Evolutionary conservation across 129 eudicot species (phyloP).

Genomic region (Saussurea involucrata): DNA sequence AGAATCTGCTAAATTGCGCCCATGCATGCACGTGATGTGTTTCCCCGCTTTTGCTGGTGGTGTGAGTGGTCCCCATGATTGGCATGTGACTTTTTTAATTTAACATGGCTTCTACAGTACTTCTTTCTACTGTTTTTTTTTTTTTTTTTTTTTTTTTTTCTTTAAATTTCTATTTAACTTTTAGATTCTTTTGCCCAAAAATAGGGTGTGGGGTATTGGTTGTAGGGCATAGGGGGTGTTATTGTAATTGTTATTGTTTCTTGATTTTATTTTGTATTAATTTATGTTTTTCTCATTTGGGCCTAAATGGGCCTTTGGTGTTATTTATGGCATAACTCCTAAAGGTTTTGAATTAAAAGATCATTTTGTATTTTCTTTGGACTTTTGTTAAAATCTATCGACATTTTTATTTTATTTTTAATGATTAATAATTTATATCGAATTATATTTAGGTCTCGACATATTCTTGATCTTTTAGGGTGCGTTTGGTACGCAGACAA

Average conservation of each 20-base stretch:
- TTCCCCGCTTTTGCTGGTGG: slow-evolving; percentile 34
- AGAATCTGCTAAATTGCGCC: slow-evolving; percentile 46
- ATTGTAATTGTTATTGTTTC: slow-evolving; percentile 23
- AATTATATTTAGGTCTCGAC: no score
- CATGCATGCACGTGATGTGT: slow-evolving; percentile 70
- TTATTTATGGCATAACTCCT: not conserved
- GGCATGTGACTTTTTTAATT: slow-evolving; percentile 35
- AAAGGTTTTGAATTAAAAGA: not conserved
- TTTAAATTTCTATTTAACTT: not conserved
- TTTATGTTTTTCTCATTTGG: not conserved
- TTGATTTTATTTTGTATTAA: not conserved
- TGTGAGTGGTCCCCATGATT: slow-evolving; percentile 34
- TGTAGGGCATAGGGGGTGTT: slow-evolving; percentile 17
- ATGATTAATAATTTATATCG: no score
- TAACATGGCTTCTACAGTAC: slow-evolving; percentile 37
- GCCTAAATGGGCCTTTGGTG: slow-evolving; percentile 12
- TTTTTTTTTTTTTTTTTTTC: not conserved
- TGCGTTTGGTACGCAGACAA: no score
- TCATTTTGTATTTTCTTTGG: not conserved
- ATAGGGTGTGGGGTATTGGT: slow-evolving; percentile 21
- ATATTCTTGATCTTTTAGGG: not conserved
- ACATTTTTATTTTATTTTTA: not conserved
- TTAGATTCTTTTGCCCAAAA: slow-evolving; percentile 29
- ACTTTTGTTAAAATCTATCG: not conserved
- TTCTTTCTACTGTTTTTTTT: slow-evolving; percentile 19